Percentiles rank a stretch among this genome's conserved stretches.
phyloP scores from a whole-genome alignment of 371 early-diverging fungal genomes.

The Rhizopus microsporus region DNA sequence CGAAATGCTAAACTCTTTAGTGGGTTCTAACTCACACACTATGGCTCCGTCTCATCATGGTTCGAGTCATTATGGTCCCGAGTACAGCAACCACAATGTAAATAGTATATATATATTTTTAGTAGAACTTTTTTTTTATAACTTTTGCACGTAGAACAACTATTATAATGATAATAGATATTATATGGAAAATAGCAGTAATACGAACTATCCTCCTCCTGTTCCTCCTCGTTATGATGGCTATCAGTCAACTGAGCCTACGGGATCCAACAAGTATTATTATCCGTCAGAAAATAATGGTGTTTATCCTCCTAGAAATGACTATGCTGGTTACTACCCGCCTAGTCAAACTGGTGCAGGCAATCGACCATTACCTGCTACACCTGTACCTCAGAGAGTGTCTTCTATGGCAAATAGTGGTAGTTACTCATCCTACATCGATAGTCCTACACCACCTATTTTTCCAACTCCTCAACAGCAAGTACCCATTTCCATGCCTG shows the following conservation, averaged over 20 bases:
- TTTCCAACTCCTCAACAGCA: constrained; percentile 6
- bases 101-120: neutral
- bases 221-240: constrained; percentile 18
- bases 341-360: neutral
- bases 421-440: neutral
- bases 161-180: constrained; percentile 12
- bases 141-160: neutral
- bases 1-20: constrained; percentile 22
- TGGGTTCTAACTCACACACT: constrained; percentile 14
- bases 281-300: constrained; percentile 9
- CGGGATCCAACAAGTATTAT: constrained; percentile 18
- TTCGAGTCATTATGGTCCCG: neutral
- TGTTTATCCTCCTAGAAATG: neutral
- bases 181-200: neutral
- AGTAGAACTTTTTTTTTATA: constrained; percentile 2
- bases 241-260: neutral
- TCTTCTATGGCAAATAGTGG: constrained; percentile 2
- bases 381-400: constrained; percentile 23
- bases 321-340: constrained; percentile 10
- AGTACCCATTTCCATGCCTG: constrained; percentile 20
- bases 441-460: neutral
- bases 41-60: constrained; percentile 8
- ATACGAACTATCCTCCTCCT: constrained; percentile 5
- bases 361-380: constrained; percentile 9
- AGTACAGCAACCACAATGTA: neutral